Conservation (phyloP, 805 yeast genomes). For the Priceomyces haplophilus region DNA sequence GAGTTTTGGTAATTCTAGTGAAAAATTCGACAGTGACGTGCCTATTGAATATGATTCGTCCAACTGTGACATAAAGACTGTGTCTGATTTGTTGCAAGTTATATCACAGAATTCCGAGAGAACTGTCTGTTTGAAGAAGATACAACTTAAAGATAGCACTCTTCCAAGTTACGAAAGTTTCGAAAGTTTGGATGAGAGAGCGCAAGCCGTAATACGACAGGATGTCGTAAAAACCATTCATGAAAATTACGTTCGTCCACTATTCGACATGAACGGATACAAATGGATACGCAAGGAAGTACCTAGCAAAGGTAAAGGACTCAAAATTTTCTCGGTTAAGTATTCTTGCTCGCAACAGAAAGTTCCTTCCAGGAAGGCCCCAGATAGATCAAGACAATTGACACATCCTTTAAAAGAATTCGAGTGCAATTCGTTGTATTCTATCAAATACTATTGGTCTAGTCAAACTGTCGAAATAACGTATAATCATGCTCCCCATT, state of each 20-base stretch:
- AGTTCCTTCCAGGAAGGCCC: conserved; percentile 2
- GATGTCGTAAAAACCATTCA: conserved; percentile 11
- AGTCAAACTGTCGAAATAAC: conserved; percentile 12
- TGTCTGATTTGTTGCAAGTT: conserved; percentile 5
- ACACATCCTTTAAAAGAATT: conserved; percentile 16
- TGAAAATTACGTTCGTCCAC: conserved; percentile 14
- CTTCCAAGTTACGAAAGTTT: conserved; percentile 4
- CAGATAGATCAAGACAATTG: conserved; percentile 10
- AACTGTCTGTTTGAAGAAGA: conserved; percentile 1
- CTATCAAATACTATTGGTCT: conserved; percentile 15
- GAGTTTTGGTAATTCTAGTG: neutral
- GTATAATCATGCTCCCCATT: conserved; percentile 13
- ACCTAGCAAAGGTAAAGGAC: conserved; percentile 16
- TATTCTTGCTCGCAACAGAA: conserved; percentile 17
- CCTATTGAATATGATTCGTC: neutral
- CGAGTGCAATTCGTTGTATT: conserved; percentile 14
- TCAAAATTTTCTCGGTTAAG: conserved; percentile 15
- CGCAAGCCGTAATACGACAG: conserved; percentile 5
- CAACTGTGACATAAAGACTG: conserved; percentile 1
- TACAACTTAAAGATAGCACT: conserved; percentile 6
- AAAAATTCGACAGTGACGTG: neutral
- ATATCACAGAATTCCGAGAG: conserved; percentile 6
- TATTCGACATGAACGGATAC: conserved; percentile 14
- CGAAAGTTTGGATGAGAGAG: neutral
- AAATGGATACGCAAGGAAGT: conserved; percentile 18